Evolutionary conservation across 176 grass and related monocot genomes (phyloP).

Genomic region (Ensete glaucum): DNA sequence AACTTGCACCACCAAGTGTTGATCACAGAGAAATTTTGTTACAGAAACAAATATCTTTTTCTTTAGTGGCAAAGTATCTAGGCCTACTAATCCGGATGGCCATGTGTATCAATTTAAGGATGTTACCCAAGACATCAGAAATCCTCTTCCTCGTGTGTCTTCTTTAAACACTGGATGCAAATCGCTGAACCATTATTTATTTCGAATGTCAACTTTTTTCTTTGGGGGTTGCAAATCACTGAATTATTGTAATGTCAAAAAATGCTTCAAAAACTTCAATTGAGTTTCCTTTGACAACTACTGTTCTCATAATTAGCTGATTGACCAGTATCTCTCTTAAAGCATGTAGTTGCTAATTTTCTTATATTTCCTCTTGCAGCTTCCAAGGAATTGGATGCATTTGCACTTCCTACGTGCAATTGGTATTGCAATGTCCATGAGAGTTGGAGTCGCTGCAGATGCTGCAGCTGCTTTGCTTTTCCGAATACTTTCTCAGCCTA

Average conservation of each 20-base stretch:
- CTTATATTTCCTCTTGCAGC: conserved; percentile 33
- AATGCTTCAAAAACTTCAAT: not conserved
- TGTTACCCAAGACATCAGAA: too few relatives aligned
- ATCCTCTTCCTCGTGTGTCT: too few relatives aligned
- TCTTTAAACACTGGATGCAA: too few relatives aligned
- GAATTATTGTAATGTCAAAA: not conserved
- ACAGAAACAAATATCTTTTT: too few relatives aligned
- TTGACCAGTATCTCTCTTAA: not conserved
- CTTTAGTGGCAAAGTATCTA: too few relatives aligned
- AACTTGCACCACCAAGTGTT: too few relatives aligned
- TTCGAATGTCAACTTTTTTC: not conserved
- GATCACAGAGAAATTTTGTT: too few relatives aligned
- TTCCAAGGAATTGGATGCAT: conserved; percentile 98
- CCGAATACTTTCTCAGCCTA: conserved; percentile 91
- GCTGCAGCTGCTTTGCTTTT: conserved; percentile 92
- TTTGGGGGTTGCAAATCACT: not conserved
- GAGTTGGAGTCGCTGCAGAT: conserved; percentile 90
- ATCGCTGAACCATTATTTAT: not conserved
- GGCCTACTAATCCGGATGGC: too few relatives aligned
- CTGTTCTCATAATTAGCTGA: not conserved
- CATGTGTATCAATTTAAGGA: too few relatives aligned
- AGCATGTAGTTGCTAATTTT: not conserved
- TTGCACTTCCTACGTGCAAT: conserved; percentile 94
- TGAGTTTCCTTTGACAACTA: not conserved
- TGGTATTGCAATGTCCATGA: conserved; percentile 98